Evolutionary conservation across 192 early-diverging fungal genomes (phyloP).

Genomic region (Backusella westeae): DNA sequence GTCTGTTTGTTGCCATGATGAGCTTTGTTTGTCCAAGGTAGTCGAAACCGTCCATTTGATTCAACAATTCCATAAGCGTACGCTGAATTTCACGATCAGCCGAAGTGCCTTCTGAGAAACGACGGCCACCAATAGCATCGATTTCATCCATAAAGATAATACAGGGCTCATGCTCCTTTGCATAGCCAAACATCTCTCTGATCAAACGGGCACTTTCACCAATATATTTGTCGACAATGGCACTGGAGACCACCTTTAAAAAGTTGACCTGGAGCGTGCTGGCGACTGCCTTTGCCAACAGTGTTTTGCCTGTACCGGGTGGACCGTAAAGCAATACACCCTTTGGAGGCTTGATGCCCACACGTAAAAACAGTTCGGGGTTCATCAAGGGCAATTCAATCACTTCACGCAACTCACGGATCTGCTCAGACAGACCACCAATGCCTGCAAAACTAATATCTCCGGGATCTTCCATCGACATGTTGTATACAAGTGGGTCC

Average conservation of each 20-base stretch:
- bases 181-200: slow-evolving; percentile 99
- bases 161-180: slow-evolving; percentile 98
- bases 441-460: slow-evolving; percentile 95
- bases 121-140: slow-evolving; percentile 98
- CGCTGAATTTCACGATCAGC: slow-evolving; percentile 99
- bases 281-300: slow-evolving; percentile 96
- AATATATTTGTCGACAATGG: slow-evolving; percentile 99
- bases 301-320: slow-evolving; percentile 97
- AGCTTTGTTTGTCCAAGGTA: slow-evolving; percentile 96
- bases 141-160: slow-evolving; percentile 99
- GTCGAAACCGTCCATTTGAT: slow-evolving; percentile 99
- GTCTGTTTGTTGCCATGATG: slow-evolving; percentile 99
- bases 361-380: slow-evolving; percentile 96
- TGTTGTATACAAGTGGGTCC: slow-evolving; percentile 99
- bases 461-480: slow-evolving; percentile 97
- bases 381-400: slow-evolving; percentile 99
- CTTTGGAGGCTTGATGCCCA: slow-evolving; percentile 98
- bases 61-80: slow-evolving; percentile 99
- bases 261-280: slow-evolving; percentile 98
- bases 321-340: slow-evolving; percentile 96
- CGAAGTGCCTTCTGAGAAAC: slow-evolving; percentile 98
- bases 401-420: slow-evolving; percentile 96
- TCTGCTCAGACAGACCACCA: slow-evolving; percentile 94
- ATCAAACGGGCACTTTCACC: slow-evolving; percentile 97
- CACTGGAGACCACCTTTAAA: slow-evolving; percentile 96